Evolutionary conservation across 2,329 filamentous ascomycete genomes (phyloP), one percentile per base, ranked within the genome.

Genomic region (Ceratocystis destructans): DNA sequence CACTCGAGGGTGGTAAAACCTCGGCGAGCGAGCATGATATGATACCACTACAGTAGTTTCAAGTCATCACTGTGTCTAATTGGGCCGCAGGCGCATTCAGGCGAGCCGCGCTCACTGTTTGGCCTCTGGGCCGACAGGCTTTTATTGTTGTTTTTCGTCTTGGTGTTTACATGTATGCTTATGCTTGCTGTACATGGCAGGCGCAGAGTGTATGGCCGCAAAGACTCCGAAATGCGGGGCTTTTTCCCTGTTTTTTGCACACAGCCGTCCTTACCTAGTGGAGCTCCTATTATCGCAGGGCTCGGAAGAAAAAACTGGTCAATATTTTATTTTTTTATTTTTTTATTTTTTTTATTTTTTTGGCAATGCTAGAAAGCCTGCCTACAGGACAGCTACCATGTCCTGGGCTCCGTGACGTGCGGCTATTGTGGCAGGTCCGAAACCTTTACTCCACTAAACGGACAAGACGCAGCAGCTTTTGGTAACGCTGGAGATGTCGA

Each of bases 401-500:
- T 78, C 72, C 6, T 25, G 2, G 50, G 4, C 41, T 62, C 41
- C 28, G 69, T 25, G 48, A 5, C 12, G 61, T 46, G 53, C 25
- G 28, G 12, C 28, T 57, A 22, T 28, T 12, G 28, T 17, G 25
- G 31, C 31, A 76, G 71, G 57, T 20, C 73, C 72, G 70, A 74
- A 80, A 22, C 72, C 71, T 65, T 79, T 76, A 68, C 75, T 71
- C 70, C 75, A 70, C 68, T 75, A 73, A 75, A 81, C 77, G 61
- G 82, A 71, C 67, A 82, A 69, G 53, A 79, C 69, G 44, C 81
- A 70, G 44, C 81, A 70, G n/a, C 72, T 71, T 72, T 82, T 79
- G 59, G 76, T 77, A 67, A 79, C 75, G 70, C 82, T 77, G 68
- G 76, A 77, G 67, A 79, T 73, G 67, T 76, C 76, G 17, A 77